These are phyloP conservation scores for Neopestalotiopsis sp. DNA, from an alignment of 2,329 filamentous ascomycete species.

Conservation along the genomic window DNA sequence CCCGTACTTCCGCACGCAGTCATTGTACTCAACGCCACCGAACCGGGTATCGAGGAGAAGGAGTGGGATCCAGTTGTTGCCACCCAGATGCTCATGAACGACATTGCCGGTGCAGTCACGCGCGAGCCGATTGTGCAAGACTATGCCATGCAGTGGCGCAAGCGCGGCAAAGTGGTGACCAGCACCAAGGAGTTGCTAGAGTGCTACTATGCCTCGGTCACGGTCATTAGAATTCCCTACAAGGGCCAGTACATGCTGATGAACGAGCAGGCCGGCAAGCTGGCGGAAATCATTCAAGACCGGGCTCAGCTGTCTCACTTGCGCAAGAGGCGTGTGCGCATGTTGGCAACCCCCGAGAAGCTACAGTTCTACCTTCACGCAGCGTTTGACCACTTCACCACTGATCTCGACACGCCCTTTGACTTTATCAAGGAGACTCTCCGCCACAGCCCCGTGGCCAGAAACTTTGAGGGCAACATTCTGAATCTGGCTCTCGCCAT, in stretches of 20 bases:
- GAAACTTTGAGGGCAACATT: constrained; percentile 38
- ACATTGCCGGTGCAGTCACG: constrained; percentile 38
- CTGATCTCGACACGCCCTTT: constrained; percentile 36
- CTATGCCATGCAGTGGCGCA: constrained; percentile 47
- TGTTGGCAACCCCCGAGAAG: constrained; percentile 35
- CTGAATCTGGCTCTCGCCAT: constrained; percentile 34
- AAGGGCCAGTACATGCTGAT: constrained; percentile 50
- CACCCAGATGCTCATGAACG: constrained; percentile 43
- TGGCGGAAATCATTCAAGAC: constrained; percentile 46
- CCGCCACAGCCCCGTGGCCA: constrained; percentile 35
- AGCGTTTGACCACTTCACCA: constrained; percentile 38
- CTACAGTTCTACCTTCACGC: constrained; percentile 37
- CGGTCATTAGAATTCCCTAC: constrained; percentile 52
- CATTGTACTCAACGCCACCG: constrained; percentile 54
- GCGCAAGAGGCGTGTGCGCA: constrained; percentile 47
- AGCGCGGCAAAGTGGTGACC: constrained; percentile 44
- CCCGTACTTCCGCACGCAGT: constrained; percentile 59
- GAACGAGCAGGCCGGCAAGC: constrained; percentile 50
- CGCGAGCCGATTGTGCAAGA: constrained; percentile 40
- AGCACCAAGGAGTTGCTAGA: constrained; percentile 50
- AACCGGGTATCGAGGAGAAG: constrained; percentile 40
- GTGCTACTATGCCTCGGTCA: constrained; percentile 56
- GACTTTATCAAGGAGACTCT: constrained; percentile 39
- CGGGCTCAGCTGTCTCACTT: constrained; percentile 45
- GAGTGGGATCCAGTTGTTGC: constrained; percentile 48